Base-by-base conservation (phyloP, 208 protist species). In the Leishmania aethiopica region DNA sequence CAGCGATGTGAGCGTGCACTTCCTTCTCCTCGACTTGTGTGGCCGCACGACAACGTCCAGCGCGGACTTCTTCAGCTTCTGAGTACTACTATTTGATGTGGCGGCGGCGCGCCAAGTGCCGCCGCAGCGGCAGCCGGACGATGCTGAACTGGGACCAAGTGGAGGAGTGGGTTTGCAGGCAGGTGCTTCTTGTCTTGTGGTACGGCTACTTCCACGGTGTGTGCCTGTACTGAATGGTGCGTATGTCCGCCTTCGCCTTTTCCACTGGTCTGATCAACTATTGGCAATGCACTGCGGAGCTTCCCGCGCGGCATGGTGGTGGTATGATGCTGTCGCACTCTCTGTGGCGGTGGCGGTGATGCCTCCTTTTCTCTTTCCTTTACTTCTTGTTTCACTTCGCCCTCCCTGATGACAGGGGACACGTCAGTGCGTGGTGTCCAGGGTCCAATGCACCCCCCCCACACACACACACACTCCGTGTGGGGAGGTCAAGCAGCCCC, bases 201-300 rank as follows among this genome's bases (percentile, higher is more conserved):
- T 98, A 98, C 86, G 93, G 98, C 87, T 98, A 97, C 88, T 94
- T 95, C 78, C 75, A 97, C 35, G 93, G 87, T 42, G 86, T 82
- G 62, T 83, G 89, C 83, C 80, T 91, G 49, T 97, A 98, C 87
- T 90, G 93, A 80, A 49, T 88, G 37, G 45, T 49, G 45, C 45
- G 93, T 98, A 95, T 99, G 76, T 91, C 93, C 4, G 71, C 87
- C 11, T 98, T 98, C 86, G 86, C 98, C 4, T 98, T 95, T 88
- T 92, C 99, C 88, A 98, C 96, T 8, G 97, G 96, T 8, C 98
- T 97, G 76, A 95, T 94, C 28, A 96, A 97, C 81, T 98, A 98
- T 84, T 88, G 84, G 13, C 98, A 93, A 81, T 99, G 98, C 82
- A 96, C 94, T 73, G 78, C 86, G 35, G 85, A 81, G 55, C 1